These are phyloP conservation scores for Dipteronia dyeriana DNA, from an alignment of 345 rosid genomes.

Conservation along the genomic window DNA sequence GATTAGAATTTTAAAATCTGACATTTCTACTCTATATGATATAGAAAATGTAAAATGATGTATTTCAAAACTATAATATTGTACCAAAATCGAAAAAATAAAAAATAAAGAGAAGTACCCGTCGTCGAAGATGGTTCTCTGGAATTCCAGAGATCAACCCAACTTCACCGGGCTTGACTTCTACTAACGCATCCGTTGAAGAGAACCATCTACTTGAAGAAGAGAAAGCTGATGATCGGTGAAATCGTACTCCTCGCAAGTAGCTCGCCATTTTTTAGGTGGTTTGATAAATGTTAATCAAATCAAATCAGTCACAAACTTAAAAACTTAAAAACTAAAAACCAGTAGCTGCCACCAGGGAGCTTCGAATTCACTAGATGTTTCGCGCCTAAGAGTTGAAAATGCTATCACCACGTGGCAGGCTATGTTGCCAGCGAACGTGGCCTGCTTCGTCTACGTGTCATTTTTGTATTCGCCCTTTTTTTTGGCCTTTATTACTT, in stretches of 20 bases:
- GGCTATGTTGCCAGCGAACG: no score
- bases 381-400: background rate
- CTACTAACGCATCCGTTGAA: slow-evolving; percentile 36
- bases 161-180: slow-evolving; percentile 42
- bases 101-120: slow-evolving; percentile 17
- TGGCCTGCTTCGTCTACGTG: no score
- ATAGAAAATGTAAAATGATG: background rate
- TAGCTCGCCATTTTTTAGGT: slow-evolving; percentile 26
- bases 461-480: no score
- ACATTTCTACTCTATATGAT: background rate
- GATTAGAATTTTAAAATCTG: background rate
- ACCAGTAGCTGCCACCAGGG: background rate
- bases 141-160: slow-evolving; percentile 44
- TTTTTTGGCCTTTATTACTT: no score
- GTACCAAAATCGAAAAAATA: background rate
- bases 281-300: background rate
- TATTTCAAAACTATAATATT: background rate
- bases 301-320: background rate
- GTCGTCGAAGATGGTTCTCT: slow-evolving; percentile 34
- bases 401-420: background rate
- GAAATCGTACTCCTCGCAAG: slow-evolving; percentile 9
- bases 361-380: background rate
- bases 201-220: slow-evolving; percentile 25
- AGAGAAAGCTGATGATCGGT: slow-evolving; percentile 7
- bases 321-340: background rate